A percentile compares a stretch with the other conserved stretches of the same genome.
Conservation (phyloP, 2,329 filamentous ascomycete genomes). For the Cryoendolithus antarcticus region DNA sequence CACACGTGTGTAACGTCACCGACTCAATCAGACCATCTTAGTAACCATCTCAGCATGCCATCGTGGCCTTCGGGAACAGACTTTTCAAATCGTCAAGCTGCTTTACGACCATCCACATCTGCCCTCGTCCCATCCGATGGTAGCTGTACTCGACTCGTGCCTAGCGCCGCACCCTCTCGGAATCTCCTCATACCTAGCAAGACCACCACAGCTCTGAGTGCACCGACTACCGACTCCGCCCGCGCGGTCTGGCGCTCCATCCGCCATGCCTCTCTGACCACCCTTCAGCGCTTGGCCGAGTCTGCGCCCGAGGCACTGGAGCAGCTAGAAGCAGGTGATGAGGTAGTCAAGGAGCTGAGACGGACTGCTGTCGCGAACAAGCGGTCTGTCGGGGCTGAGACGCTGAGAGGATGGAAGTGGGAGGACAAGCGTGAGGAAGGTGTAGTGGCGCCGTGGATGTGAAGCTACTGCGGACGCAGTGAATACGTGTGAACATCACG, state of each 20-base stretch:
- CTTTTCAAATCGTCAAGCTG: no score
- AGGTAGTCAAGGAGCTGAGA: slow-evolving; percentile 17
- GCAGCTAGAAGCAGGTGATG: slow-evolving; percentile 15
- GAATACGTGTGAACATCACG: background rate
- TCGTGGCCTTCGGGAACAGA: no score
- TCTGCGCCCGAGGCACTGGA: slow-evolving; percentile 12
- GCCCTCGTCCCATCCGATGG: no score
- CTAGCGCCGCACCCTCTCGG: no score
- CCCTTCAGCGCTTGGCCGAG: slow-evolving; percentile 13
- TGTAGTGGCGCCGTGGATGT: slow-evolving; percentile 17
- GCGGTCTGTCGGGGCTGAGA: slow-evolving; percentile 29
- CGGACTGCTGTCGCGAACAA: slow-evolving; percentile 26
- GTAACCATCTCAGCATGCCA: background rate
- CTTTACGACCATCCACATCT: no score
- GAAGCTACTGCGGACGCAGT: slow-evolving; percentile 1
- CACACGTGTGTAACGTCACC: slow-evolving; percentile 1
- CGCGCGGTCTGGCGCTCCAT: slow-evolving; percentile 28
- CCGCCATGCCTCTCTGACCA: slow-evolving; percentile 19
- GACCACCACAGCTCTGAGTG: background rate
- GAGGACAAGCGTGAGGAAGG: slow-evolving; percentile 10
- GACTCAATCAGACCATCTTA: background rate
- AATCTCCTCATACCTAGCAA: no score
- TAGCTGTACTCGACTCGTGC: no score
- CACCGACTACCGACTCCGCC: slow-evolving; percentile 9
- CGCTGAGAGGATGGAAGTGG: slow-evolving; percentile 25